phyloP scores from a whole-genome alignment of 805 yeast species.

The Saturnispora quitensis region DNA sequence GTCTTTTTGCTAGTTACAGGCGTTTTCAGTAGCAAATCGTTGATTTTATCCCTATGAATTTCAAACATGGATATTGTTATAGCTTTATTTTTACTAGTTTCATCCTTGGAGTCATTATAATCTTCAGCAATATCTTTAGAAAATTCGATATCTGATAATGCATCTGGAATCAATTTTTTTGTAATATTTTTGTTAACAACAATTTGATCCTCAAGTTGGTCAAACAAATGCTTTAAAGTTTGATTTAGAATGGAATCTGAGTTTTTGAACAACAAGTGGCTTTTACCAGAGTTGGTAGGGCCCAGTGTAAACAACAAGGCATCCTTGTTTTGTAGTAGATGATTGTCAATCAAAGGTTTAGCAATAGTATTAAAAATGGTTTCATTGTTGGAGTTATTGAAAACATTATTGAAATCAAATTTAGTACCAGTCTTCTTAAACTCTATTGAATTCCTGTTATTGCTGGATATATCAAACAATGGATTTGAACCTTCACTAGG shows the following conservation, averaged over 20 bases:
- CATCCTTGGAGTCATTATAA: not conserved
- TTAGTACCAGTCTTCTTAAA: constrained; percentile 19
- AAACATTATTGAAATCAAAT: constrained; percentile 20
- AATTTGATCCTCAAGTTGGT: constrained; percentile 4
- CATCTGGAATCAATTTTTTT: constrained; percentile 18
- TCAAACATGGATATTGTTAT: constrained; percentile 46
- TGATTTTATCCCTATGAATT: constrained; percentile 38
- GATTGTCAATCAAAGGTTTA: constrained; percentile 26
- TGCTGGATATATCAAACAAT: constrained; percentile 13
- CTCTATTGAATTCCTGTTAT: constrained; percentile 18
- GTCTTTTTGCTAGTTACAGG: constrained; percentile 16
- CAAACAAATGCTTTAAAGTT: constrained; percentile 20
- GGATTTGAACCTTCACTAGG: constrained; percentile 2
- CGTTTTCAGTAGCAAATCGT: constrained; percentile 26
- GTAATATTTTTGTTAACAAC: constrained; percentile 1
- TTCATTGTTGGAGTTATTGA: constrained; percentile 5
- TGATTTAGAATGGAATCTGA: constrained; percentile 12
- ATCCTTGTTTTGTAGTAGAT: constrained; percentile 29
- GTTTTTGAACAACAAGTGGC: constrained; percentile 31
- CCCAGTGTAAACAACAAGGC: constrained; percentile 41
- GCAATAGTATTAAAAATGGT: constrained; percentile 22
- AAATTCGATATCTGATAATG: constrained; percentile 39
- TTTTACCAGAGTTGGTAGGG: constrained; percentile 46
- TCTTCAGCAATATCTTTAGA: constrained; percentile 35
- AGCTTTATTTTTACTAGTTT: constrained; percentile 18